Base-by-base conservation (phyloP, 2,329 filamentous ascomycete genomes). In the Pseudocercospora cruenta region DNA sequence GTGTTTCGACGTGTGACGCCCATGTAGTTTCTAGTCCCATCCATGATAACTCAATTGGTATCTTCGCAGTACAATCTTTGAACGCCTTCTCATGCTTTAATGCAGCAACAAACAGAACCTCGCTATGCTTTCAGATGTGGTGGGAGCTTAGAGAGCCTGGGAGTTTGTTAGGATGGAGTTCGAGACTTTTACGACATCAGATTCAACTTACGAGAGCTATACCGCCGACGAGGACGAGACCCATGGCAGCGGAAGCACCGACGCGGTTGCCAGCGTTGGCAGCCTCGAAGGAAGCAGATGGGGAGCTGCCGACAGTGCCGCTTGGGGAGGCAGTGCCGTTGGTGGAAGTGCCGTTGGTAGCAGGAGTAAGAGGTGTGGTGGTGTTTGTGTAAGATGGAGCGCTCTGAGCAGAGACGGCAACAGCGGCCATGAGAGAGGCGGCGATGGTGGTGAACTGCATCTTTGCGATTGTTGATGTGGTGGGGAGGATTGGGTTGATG, bases 391-490 rank as follows among this genome's bases (percentile, higher is more conserved):
- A 58, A n/a, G 26, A 26, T 26, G 26, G 26, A 26, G 21, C 12
- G 39, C 36, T 4, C 16, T 63, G 61, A 51, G 61, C 60, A 55
- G 57, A 55, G 22, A 62, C 61, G 58, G 58, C 65, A 58, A 62
- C 49, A 58, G 65, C 58, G 51, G 59, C 55, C 58, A 39, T 60
- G 60, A 59, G 65, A 21, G 61, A 64, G 51, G 65, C 58, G 58
- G 59, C 22, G 61, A 64, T 64, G 61, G 57, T 64, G 57, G 61
- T 64, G 65, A 67, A 67, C n/a, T 64, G 65, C 65, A 67, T 67
- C 6, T 26, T 66, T 60, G 36, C 60, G 54, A 26, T 6, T 26
- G 49, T 36, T 24, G 24, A 7, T 47, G 21, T 58, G 19, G 26
- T 36, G 57, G 28, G 59, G 47, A 39, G 12, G 53, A 62, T 24